Base-by-base conservation (phyloP, 2,329 filamentous ascomycete species). In the Aspergillus alliaceus region DNA sequence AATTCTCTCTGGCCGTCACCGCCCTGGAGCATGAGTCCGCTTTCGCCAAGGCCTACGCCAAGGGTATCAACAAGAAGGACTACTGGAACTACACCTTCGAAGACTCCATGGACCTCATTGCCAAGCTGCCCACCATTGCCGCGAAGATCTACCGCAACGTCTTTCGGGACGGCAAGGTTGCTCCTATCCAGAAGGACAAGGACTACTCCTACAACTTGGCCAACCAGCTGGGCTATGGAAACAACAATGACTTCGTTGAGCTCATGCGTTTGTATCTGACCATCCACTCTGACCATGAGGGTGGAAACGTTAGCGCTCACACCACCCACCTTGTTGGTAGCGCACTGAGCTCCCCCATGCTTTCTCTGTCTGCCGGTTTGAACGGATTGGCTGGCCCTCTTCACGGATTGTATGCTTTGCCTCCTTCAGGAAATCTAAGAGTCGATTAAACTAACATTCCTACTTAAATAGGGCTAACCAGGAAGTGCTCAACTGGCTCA, bases 11-110 rank as follows among this genome's bases (percentile, higher is more conserved):
- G 72, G 95, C 95, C 73, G 92, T 99, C 72, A 96, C 90, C 69
- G 95, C 95, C 74, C 93, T 99, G 74, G 95, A 99, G 88, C 93
- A 96, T 81, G 93, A 96, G 78, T 98, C 95, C 63, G 87, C 90
- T 66, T 99, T 99, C 81, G 89, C 95, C 78, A 96, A 97, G 86
- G 95, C 95, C 72, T 99, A 99, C 77, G 93, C 93, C 74, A 96
- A 96, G 87, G 95, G 95, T 75, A 91, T 99, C 75, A 95, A 93
- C 88, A 99, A 99, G 90, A 91, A 93, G 80, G 92, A 98, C 71
- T 99, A 99, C 90, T 99, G 95, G 95, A 87, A 89, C 80, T 93
- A 98, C 86, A 97, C 93, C 70, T 99, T 96, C 74, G 95, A 99
- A 87, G 95, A 99, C 83, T 95, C 93, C 62, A 98, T 99, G 93